phyloP scores from a whole-genome alignment of 2,329 filamentous ascomycete genomes.

The Colletotrichum sp. region DNA sequence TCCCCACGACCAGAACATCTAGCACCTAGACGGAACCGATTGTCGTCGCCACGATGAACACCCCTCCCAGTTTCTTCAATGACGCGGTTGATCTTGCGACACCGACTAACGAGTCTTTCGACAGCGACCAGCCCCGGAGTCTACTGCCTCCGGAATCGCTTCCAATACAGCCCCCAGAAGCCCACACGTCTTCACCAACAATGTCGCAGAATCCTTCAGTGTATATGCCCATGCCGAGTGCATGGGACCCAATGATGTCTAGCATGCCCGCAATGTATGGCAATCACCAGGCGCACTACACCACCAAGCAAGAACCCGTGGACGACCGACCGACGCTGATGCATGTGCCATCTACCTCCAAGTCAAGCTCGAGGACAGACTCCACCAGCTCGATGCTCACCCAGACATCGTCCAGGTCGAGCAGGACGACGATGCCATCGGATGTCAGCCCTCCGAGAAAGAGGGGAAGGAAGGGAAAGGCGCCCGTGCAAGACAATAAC shows the following conservation, averaged over 20 bases:
- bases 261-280: not conserved
- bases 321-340: not conserved
- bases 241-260: conserved; percentile 7
- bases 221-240: conserved; percentile 4
- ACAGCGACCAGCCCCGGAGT: conserved; percentile 18
- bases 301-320: conserved; percentile 6
- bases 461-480: conserved; percentile 29
- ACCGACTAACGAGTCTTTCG: conserved; percentile 17
- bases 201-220: conserved; percentile 5
- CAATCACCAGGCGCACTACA: conserved; percentile 10
- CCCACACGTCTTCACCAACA: not conserved
- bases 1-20: not conserved
- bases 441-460: conserved; percentile 25
- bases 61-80: conserved; percentile 20
- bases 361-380: not conserved
- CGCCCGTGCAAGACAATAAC: conserved; percentile 20
- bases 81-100: conserved; percentile 20
- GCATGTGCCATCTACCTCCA: not conserved
- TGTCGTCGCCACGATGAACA: conserved; percentile 14
- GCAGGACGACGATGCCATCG: conserved; percentile 22
- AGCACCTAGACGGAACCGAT: not conserved
- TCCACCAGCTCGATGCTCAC: conserved; percentile 2
- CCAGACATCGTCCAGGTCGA: conserved; percentile 3
- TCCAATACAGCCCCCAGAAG: not conserved
- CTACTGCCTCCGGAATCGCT: conserved; percentile 1